A percentile compares a stretch with the other conserved stretches of the same genome.
Evolutionary conservation across 768 basidiomycete species (phyloP).

Genomic region (Phlegmacium glaucopus): DNA sequence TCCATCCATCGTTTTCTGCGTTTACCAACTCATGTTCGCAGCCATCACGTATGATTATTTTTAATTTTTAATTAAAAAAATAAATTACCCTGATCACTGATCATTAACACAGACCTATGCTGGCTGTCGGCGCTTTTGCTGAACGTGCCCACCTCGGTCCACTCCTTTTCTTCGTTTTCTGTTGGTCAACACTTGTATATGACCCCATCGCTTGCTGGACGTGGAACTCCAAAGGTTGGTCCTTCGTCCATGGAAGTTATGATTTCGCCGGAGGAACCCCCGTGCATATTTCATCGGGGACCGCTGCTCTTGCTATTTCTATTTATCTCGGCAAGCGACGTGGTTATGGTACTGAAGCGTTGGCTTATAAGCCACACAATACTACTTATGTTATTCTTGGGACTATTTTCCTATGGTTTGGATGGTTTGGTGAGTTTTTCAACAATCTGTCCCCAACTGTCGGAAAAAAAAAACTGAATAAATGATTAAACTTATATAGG

Average conservation of each 20-base stretch:
- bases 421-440: slow-evolving; percentile 82
- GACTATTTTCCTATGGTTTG: slow-evolving; percentile 91
- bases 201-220: slow-evolving; percentile 97
- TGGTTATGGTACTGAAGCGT: slow-evolving; percentile 86
- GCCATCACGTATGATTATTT: slow-evolving; percentile 63
- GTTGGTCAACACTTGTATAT: slow-evolving; percentile 89
- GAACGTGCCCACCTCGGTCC: slow-evolving; percentile 88
- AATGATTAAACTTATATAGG: slow-evolving; percentile 30
- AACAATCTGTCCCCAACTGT: slow-evolving; percentile 1
- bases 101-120: slow-evolving; percentile 57
- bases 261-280: slow-evolving; percentile 97
- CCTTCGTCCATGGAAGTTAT: slow-evolving; percentile 72
- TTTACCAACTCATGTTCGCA: slow-evolving; percentile 93
- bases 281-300: slow-evolving; percentile 96
- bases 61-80: background rate
- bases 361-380: slow-evolving; percentile 96
- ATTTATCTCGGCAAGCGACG: slow-evolving; percentile 88
- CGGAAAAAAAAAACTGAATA: background rate
- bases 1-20: slow-evolving; percentile 73
- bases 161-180: slow-evolving; percentile 84
- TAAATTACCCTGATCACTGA: too few species aligned
- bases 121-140: slow-evolving; percentile 92
- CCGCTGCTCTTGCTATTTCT: slow-evolving; percentile 90
- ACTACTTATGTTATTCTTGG: slow-evolving; percentile 90
- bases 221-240: slow-evolving; percentile 84